Evolutionary conservation across 2,329 filamentous ascomycete species (phyloP).

Genomic region (Xylaria hypoxylon): DNA sequence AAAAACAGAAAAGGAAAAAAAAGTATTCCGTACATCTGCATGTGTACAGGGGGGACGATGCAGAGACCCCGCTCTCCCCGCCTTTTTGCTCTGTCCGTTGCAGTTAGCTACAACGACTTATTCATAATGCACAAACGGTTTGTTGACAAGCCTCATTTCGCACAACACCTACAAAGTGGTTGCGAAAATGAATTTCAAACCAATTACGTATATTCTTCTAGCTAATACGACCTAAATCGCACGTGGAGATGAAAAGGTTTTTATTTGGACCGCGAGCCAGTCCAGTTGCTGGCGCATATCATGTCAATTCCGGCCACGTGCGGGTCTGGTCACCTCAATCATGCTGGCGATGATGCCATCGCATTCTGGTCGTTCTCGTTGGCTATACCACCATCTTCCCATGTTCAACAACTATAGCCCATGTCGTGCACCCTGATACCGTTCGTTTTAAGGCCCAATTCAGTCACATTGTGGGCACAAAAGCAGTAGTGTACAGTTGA

Average conservation of each 20-base stretch:
- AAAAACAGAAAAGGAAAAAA: no score
- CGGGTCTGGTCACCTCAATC: constrained; percentile 43
- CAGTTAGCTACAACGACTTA: no score
- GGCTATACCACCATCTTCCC: constrained; percentile 20
- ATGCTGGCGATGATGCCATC: constrained; percentile 44
- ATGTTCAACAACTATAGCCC: constrained; percentile 16
- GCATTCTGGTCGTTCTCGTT: constrained; percentile 33
- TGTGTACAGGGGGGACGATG: no score
- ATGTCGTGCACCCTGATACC: constrained; percentile 13
- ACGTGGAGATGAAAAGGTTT: background rate
- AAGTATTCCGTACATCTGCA: no score
- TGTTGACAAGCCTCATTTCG: background rate
- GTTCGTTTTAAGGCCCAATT: constrained; percentile 17
- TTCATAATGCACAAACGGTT: no score
- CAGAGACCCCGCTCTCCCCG: no score
- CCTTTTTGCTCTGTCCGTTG: no score
- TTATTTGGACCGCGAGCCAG: background rate
- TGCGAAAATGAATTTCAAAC: background rate
- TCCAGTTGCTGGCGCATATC: background rate
- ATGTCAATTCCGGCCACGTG: constrained; percentile 19
- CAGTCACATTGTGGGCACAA: constrained; percentile 8
- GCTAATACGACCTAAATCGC: background rate
- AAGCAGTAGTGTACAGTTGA: constrained; percentile 5
- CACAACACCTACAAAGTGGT: background rate
- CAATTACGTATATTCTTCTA: background rate